Base-by-base conservation (phyloP, 208 protist species). In the Leishmania gerbilli region DNA sequence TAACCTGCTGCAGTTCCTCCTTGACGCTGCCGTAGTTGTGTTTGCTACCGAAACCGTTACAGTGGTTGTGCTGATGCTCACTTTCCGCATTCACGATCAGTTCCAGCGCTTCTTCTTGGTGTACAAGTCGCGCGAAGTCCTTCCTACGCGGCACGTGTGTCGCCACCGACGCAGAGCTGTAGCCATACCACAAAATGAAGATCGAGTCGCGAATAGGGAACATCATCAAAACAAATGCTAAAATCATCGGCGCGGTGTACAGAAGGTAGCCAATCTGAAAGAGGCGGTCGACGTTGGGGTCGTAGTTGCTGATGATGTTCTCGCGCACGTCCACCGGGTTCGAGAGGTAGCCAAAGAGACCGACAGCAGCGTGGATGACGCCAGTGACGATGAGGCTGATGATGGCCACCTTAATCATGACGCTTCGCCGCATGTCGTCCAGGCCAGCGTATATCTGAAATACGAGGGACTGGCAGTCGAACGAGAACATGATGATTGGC, bases 401-500 rank as follows among this genome's bases (percentile, higher is more conserved):
- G 2, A 88, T 53, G n/a, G 92, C 79, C 37, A 96, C 90, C 27
- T 81, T 74, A 76, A 89, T 65, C 92, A 96, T 96, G 72, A 79
- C 93, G 53, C 76, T 74, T 47, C 92, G 92, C 13, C 84, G 82
- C 89, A 94, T 94, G 67, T 90, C 81, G 2, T 89, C 69, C 4
- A 96, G 83, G 1, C 81, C 77, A 17, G 90, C 85, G 84, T 96
- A 96, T 37, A 96, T 87, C 75, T 96, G 92, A 71, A 96, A 96
- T 4, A 94, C 87, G 49, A 96, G 84, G 42, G 90, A 90, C 83
- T 96, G 92, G 72, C 92, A 96, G 76, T 93, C 92, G 69, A 96
- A 96, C 71, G 90, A 93, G 81, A 95, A 96, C 92, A 96, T 96
- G 74, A 94, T 91, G 79, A 96, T 92, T 9, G 92, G 90, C 27